Base-by-base conservation (phyloP, 495 filamentous ascomycete genomes). In the Clohesyomyces aquaticus region DNA sequence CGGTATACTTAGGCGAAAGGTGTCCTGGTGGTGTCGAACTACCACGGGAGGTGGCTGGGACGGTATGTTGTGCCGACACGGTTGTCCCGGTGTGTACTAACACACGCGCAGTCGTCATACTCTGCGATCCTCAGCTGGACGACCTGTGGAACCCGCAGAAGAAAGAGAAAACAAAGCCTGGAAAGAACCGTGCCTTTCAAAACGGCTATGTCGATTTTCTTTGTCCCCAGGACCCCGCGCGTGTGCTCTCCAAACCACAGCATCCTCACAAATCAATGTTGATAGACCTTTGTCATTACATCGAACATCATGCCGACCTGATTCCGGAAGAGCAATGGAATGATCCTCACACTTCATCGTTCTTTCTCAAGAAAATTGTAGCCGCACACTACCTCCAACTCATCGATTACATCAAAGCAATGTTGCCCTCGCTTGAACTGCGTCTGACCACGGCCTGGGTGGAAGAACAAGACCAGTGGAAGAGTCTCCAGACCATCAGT, bases 281-380 rank as follows among this genome's bases (percentile, higher is more conserved):
- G 1, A 16, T n/a, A 9, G 61, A 69, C 29, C 55, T 69, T 0
- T 29, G 19, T 32, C 63, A 61, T 32, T 65, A 69, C 52, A 48
- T 65, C 18, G 21, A 51, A n/a, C 14, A 69, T 25, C 66, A 62
- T 45, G 18, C 55, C 6, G 50, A 65, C 28, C 51, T 51, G 0
- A 50, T 67, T 28, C n/a, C 41, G 1, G 28, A 52, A n/a, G 18
- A 29, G 10, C 27, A 48, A 11, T 69, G 66, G 66, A 45, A 9
- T n/a, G 21, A 53, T 1, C 66, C 66, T 21, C 3, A 42, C 10
- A 28, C 66, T 9, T 46, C 66, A 0, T 52, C 66, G 2, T 10
- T 69, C 38, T 69, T 69, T 23, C 38, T 61, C 38, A 65, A 69
- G 46, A 69, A 69, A 28, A 69, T 69, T 38, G 57, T 69, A 4